phyloP scores from a whole-genome alignment of 371 early-diverging fungal species.

The Parasitella parasitica region DNA sequence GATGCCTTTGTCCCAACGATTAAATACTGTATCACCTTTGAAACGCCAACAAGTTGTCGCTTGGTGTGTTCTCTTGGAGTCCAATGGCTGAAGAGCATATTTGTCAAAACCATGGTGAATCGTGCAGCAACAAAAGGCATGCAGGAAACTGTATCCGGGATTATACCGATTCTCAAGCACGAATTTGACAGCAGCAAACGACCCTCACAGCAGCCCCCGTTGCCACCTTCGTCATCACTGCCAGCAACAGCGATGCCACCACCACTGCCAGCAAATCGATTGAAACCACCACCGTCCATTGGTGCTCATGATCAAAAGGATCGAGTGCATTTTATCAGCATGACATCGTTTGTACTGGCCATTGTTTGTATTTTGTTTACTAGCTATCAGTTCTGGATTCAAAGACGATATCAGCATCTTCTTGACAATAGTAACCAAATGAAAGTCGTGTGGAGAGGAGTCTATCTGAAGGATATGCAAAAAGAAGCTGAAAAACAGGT shows the following conservation, averaged over 20 bases:
- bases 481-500: neutral
- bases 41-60: constrained; percentile 30
- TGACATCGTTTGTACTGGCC: neutral
- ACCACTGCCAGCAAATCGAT: neutral
- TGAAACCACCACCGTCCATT: neutral
- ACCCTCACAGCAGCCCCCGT: neutral
- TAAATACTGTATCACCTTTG: constrained; percentile 55
- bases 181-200: neutral
- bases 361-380: constrained; percentile 9
- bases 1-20: constrained; percentile 56
- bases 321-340: neutral
- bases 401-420: neutral
- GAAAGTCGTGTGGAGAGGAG: constrained; percentile 35
- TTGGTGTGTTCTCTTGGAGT: constrained; percentile 51
- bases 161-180: constrained; percentile 13
- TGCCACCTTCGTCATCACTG: neutral
- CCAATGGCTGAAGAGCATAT: constrained; percentile 53
- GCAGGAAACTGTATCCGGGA: constrained; percentile 24
- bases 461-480: constrained; percentile 52
- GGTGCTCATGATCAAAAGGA: neutral
- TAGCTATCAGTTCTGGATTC: constrained; percentile 4
- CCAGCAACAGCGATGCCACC: neutral
- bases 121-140: constrained; percentile 42
- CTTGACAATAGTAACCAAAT: neutral
- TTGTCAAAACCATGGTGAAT: constrained; percentile 52